phyloP scores from a whole-genome alignment of 2,329 filamentous ascomycete species.

The Colletotrichum shisoi region DNA sequence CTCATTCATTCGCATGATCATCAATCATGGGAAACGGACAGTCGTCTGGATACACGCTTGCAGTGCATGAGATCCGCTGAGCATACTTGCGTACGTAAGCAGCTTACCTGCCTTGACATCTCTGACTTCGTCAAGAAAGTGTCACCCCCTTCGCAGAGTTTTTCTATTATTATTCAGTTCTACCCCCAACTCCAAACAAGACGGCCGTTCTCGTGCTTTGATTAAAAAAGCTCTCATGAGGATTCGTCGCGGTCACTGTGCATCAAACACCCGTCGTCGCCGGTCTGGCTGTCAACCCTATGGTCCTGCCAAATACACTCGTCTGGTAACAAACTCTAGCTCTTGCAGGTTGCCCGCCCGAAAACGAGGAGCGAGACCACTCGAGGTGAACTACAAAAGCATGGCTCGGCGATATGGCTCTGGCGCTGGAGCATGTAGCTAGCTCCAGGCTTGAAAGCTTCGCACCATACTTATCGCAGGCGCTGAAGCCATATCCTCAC shows the following conservation, averaged over 20 bases:
- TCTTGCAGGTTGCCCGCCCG: background rate
- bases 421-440: too few relatives aligned
- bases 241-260: background rate
- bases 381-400: too few relatives aligned
- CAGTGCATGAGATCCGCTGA: background rate
- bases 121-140: background rate
- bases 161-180: background rate
- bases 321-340: background rate
- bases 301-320: background rate
- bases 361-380: too few relatives aligned
- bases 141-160: background rate
- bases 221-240: background rate
- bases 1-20: background rate
- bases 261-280: background rate
- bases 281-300: background rate
- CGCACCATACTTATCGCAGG: too few relatives aligned
- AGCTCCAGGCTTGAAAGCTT: too few relatives aligned
- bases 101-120: background rate
- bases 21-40: too few relatives aligned
- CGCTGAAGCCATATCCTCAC: too few relatives aligned
- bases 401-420: too few relatives aligned
- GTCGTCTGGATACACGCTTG: background rate
- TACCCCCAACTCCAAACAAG: background rate
- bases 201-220: too few relatives aligned
- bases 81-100: slow-evolving; percentile 9